A percentile compares a stretch with the other conserved stretches of the same genome.
These are phyloP conservation scores for Cladophialophora exuberans DNA, from an alignment of 2,329 filamentous ascomycete genomes.

Conservation along the genomic window DNA sequence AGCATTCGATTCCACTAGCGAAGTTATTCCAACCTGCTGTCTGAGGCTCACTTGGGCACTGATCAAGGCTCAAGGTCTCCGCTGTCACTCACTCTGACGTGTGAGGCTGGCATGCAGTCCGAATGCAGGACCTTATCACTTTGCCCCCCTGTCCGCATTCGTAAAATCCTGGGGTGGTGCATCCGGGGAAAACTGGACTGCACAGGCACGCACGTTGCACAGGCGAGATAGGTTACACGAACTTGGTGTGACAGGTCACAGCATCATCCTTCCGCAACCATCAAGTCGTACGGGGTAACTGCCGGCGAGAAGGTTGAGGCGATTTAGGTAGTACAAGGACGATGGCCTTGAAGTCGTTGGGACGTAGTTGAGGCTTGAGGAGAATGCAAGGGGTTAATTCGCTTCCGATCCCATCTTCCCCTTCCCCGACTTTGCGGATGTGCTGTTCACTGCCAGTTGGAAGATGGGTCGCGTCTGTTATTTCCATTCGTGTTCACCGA, in stretches of 20 bases:
- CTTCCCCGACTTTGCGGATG: not conserved
- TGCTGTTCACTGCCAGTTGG: not conserved
- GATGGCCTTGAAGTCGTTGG: not conserved
- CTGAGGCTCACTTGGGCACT: not conserved
- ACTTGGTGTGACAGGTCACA: not conserved
- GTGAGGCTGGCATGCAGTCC: not conserved
- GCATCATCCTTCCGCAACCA: conserved; percentile 3
- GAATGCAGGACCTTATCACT: not conserved
- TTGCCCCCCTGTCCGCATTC: not conserved
- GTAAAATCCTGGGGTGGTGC: conserved; percentile 3
- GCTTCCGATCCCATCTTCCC: not conserved
- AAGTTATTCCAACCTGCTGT: not conserved
- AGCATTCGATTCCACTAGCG: too few relatives aligned
- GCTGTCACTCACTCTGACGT: too few relatives aligned
- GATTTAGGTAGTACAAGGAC: conserved; percentile 7
- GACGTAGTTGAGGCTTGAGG: not conserved
- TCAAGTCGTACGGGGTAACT: conserved; percentile 12
- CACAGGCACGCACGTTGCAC: too few relatives aligned
- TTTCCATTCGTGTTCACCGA: not conserved
- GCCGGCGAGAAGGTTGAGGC: conserved; percentile 8
- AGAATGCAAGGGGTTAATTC: not conserved
- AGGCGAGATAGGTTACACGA: conserved; percentile 1
- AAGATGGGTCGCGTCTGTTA: not conserved
- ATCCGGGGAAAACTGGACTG: conserved; percentile 5
- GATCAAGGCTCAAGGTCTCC: too few relatives aligned